Evolutionary conservation across 164 flowering plant genomes (phyloP).

Genomic region (Saururus chinensis): DNA sequence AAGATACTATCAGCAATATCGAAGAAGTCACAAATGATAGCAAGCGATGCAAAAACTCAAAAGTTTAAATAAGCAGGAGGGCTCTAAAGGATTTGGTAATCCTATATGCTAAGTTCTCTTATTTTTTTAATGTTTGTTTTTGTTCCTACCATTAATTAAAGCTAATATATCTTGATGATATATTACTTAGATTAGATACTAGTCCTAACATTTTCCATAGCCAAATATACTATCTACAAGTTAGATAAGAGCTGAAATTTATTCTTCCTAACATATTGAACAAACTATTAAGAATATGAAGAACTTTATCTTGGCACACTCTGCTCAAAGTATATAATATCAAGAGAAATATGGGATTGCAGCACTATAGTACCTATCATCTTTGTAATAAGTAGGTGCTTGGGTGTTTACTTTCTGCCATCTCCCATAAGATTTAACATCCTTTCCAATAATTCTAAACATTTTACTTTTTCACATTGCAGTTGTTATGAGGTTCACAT

Average conservation of each 20-base stretch:
- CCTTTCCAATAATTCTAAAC: neutral
- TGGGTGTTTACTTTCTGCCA: neutral
- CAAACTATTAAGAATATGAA: neutral
- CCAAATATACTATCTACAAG: neutral
- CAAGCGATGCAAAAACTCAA: constrained; percentile 13
- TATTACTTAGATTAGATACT: neutral
- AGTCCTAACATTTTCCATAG: no score
- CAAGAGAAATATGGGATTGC: neutral
- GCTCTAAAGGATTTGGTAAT: constrained; percentile 1
- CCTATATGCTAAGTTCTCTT: no score
- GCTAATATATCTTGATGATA: neutral
- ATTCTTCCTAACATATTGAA: neutral
- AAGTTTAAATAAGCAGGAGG: constrained; percentile 14
- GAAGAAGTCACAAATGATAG: constrained; percentile 19
- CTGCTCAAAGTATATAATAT: neutral
- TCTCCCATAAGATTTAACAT: no score
- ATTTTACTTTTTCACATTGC: neutral
- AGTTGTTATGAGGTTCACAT: neutral
- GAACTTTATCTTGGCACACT: neutral
- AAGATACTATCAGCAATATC: constrained; percentile 17
- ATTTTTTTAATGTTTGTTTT: no score
- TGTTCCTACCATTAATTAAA: no score
- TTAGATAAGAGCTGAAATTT: neutral
- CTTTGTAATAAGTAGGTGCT: neutral
- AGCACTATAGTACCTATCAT: neutral